phyloP scores from a whole-genome alignment of 2,329 filamentous ascomycete genomes.

The Penicillium sp. region DNA sequence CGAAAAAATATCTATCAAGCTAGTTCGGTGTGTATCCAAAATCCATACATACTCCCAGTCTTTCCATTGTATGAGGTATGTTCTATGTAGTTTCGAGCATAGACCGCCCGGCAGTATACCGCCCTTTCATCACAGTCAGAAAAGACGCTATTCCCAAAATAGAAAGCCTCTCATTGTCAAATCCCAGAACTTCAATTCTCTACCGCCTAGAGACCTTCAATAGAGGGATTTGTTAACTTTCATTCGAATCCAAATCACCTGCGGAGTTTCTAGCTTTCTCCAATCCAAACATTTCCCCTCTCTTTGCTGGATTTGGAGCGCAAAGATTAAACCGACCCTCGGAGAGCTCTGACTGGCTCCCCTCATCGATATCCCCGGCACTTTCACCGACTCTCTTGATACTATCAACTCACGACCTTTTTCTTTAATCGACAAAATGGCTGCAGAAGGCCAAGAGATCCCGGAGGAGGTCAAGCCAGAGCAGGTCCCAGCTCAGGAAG shows the following conservation, averaged over 20 bases:
- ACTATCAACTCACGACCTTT: not conserved
- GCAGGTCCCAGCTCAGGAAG: constrained; percentile 40
- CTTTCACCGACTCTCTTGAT: constrained; percentile 9
- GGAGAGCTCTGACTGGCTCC: constrained; percentile 14
- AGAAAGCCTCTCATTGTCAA: constrained; percentile 15
- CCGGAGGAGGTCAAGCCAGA: constrained; percentile 40
- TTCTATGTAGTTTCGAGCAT: not conserved
- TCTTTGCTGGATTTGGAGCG: not conserved
- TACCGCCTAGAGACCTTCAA: constrained; percentile 20
- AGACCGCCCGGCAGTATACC: constrained; percentile 15
- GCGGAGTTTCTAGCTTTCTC: not conserved
- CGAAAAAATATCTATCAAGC: no score
- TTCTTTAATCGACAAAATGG: constrained; percentile 27
- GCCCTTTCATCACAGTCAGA: constrained; percentile 3
- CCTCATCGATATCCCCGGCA: constrained; percentile 11
- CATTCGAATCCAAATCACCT: not conserved
- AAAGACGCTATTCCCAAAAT: constrained; percentile 21
- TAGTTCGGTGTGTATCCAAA: no score
- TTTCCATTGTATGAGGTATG: no score
- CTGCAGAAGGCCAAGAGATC: constrained; percentile 38
- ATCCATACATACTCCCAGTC: no score
- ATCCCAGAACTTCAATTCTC: constrained; percentile 17
- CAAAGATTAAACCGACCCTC: not conserved
- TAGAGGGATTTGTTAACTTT: constrained; percentile 5
- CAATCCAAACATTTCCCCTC: no score